These are phyloP conservation scores for Phytophthora pluvialis DNA, from an alignment of 352 stramenopile species.

Conservation along the genomic window DNA sequence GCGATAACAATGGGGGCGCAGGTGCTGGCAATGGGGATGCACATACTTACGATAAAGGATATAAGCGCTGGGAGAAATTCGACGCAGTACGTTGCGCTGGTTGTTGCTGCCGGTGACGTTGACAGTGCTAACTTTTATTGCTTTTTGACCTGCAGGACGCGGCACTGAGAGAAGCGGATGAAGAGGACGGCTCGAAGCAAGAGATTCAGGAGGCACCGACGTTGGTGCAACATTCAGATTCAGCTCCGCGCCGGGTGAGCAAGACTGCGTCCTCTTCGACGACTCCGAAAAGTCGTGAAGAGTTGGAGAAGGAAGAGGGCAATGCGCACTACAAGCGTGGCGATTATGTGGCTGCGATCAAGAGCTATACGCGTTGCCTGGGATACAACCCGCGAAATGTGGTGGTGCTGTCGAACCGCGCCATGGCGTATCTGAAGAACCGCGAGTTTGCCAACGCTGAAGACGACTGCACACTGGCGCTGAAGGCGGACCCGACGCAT, in stretches of 20 bases:
- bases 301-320: constrained; percentile 90
- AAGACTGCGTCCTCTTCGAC: neutral
- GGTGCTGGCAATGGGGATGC: constrained; percentile 31
- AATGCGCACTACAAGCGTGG: constrained; percentile 91
- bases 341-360: constrained; percentile 89
- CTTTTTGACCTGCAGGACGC: constrained; percentile 43
- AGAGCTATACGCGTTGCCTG: constrained; percentile 91
- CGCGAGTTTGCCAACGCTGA: constrained; percentile 88
- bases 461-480: constrained; percentile 85
- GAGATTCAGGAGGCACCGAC: neutral
- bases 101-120: neutral
- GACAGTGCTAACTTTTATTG: neutral
- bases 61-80: constrained; percentile 91
- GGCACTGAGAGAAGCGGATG: constrained; percentile 53
- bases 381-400: constrained; percentile 72
- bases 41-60: constrained; percentile 91
- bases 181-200: constrained; percentile 1
- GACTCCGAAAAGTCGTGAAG: constrained; percentile 44
- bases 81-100: constrained; percentile 64
- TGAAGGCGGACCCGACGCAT: constrained; percentile 83
- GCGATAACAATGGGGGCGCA: neutral
- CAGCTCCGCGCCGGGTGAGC: constrained; percentile 10
- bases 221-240: neutral
- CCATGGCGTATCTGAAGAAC: constrained; percentile 91
- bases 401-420: constrained; percentile 90